A percentile compares a stretch with the other conserved stretches of the same genome.
Evolutionary conservation across 257 asterid species (phyloP).

Genomic region (Solanum gandarillasii): DNA sequence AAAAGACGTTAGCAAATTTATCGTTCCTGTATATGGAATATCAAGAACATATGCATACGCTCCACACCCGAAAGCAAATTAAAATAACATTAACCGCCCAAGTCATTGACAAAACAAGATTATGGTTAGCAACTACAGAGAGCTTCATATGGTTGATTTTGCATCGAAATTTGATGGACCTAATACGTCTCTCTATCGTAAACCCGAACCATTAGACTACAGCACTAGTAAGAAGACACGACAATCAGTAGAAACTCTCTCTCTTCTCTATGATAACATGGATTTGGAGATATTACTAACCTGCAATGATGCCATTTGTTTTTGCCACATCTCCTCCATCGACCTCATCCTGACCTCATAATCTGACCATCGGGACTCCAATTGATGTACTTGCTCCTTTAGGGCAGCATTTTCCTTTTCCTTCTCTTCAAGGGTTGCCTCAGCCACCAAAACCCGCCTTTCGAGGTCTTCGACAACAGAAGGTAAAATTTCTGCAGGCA

Average conservation of each 20-base stretch:
- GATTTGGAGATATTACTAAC: conserved; percentile 21
- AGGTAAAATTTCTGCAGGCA: conserved; percentile 32
- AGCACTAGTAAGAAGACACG: background rate
- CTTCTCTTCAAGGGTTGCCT: conserved; percentile 31
- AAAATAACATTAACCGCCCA: background rate
- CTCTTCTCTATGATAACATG: background rate
- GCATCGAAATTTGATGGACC: background rate
- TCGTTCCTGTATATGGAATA: background rate
- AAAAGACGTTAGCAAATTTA: background rate
- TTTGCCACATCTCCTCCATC: conserved; percentile 55
- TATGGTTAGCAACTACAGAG: background rate
- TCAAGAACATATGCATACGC: background rate
- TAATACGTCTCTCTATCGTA: background rate
- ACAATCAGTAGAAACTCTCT: background rate
- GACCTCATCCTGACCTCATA: conserved; percentile 54
- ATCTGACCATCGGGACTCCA: conserved; percentile 40
- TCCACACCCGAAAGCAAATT: background rate
- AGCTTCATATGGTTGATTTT: background rate
- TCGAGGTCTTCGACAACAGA: conserved; percentile 54
- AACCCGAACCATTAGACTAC: background rate
- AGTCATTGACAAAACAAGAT: background rate
- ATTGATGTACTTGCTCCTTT: conserved; percentile 38
- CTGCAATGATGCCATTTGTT: conserved; percentile 50
- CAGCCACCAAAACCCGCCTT: conserved; percentile 29
- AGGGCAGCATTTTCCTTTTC: conserved; percentile 48